phyloP scores from a whole-genome alignment of 2,329 filamentous ascomycete species.

The Alternaria sp. region DNA sequence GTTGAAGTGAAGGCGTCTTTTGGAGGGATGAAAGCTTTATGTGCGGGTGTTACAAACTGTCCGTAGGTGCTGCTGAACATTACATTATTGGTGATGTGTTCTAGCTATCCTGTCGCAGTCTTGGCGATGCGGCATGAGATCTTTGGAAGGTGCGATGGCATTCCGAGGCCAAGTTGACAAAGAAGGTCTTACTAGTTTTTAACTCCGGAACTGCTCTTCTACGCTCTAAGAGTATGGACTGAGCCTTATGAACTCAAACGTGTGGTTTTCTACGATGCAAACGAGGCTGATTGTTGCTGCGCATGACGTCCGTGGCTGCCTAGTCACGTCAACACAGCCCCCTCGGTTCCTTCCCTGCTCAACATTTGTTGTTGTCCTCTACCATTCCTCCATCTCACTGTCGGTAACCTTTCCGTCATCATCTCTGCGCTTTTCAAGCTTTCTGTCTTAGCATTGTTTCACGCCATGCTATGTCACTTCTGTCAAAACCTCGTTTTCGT shows the following conservation, averaged over 20 bases:
- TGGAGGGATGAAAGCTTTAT: too few species aligned
- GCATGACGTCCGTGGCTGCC: background rate
- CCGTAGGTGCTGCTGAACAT: too few species aligned
- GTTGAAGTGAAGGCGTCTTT: background rate
- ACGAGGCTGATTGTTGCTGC: background rate
- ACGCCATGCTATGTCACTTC: background rate
- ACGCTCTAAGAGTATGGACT: too few species aligned
- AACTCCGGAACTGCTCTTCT: too few species aligned
- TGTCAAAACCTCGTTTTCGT: background rate
- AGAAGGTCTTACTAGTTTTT: too few species aligned
- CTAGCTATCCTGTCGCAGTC: too few species aligned
- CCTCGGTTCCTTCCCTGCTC: background rate
- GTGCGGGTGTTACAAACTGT: too few species aligned
- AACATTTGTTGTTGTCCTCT: background rate
- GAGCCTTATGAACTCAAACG: too few species aligned
- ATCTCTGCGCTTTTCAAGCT: background rate
- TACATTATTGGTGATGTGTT: too few species aligned
- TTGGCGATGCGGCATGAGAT: background rate
- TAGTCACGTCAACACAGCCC: background rate
- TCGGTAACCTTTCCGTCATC: background rate
- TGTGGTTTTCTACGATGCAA: too few species aligned
- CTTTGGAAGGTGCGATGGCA: too few species aligned
- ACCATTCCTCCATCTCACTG: background rate
- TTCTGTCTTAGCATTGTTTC: background rate
- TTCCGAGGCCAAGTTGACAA: too few species aligned